Base-by-base conservation (phyloP, 306 rosid genomes). In the Medicago lupulina region DNA sequence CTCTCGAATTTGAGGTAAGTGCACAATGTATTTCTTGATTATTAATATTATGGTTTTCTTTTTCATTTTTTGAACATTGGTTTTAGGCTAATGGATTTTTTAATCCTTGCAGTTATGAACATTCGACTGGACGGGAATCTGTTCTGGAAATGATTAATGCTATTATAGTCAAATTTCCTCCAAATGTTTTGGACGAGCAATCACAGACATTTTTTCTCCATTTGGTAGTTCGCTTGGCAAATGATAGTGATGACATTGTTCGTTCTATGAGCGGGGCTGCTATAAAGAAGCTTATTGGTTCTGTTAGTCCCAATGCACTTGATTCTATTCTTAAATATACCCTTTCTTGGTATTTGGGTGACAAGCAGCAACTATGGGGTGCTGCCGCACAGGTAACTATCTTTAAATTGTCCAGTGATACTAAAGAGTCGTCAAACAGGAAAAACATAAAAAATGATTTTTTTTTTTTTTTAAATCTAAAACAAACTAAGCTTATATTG, bases 141-240 rank as follows among this genome's bases (percentile, higher is more conserved):
- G 90, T 90, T 82, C 96, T 94, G 13, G 97, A 94, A 82, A 94
- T 95, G 98, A 89, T 95, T 67, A 85, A 87, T 80, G 85, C 91
- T 74, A 83, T 90, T 80, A 82, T 92, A 6, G 85, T 82, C 51
- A 95, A 95, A 75, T 90, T 88, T 86, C 97, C 98, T 9, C 74
- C 2, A 71, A 83, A 70, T 66, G 85, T 85, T 77, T 87, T 95
- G 88, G 96, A 95, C 73, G 88, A 84, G 79, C 91, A 88, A 60
- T 90, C 97, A 16, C 89, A 87, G 80, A 87, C 83, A 12, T 79
- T 95, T 61, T 95, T 92, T 87, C 80, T 92, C 54, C 89, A 88
- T 81, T 85, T 95, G 88, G 98, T 95, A 55, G 83, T 73, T 66
- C 87, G 98, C 84, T 84, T 95, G 84, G 95, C 89, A 77, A 95